Percentiles rank a stretch among this genome's conserved stretches.
Conservation (phyloP, 2,329 filamentous ascomycete genomes). For the Cordyceps cicadae region DNA sequence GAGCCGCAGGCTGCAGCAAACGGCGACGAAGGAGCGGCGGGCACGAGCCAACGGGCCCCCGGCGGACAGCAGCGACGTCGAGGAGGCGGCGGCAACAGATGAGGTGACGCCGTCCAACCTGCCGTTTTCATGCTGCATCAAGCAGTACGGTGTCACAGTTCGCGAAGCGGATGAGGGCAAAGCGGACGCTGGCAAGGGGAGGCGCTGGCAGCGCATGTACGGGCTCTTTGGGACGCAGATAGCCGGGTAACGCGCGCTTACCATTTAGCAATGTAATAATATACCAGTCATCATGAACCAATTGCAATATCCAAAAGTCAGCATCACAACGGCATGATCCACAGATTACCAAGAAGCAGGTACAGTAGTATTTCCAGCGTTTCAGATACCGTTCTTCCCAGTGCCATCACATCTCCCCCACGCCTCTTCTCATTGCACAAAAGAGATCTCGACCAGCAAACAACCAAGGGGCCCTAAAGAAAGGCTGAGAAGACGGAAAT, state of each 20-base stretch:
- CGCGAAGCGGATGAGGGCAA: constrained; percentile 31
- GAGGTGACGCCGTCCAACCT: constrained; percentile 35
- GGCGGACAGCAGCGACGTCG: constrained; percentile 32
- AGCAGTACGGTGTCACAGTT: constrained; percentile 57
- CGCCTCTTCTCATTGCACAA: neutral
- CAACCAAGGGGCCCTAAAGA: neutral
- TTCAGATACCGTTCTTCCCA: neutral
- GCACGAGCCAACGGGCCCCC: constrained; percentile 26
- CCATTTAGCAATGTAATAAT: neutral
- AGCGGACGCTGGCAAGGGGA: constrained; percentile 36
- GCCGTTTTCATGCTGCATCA: constrained; percentile 62
- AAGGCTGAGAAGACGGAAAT: neutral
- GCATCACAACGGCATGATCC: neutral
- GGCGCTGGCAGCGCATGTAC: constrained; percentile 55
- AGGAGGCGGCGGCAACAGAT: neutral
- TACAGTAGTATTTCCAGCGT: neutral
- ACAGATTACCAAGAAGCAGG: neutral
- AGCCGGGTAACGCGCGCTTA: neutral
- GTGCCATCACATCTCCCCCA: neutral
- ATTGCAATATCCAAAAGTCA: neutral
- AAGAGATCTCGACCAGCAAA: neutral
- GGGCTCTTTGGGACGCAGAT: constrained; percentile 44
- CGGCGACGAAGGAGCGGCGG: constrained; percentile 15
- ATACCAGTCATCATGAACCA: neutral
- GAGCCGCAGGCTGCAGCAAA: constrained; percentile 24